These are phyloP conservation scores for Ogataea sp. DNA, from an alignment of 805 yeast species.

Conservation along the genomic window DNA sequence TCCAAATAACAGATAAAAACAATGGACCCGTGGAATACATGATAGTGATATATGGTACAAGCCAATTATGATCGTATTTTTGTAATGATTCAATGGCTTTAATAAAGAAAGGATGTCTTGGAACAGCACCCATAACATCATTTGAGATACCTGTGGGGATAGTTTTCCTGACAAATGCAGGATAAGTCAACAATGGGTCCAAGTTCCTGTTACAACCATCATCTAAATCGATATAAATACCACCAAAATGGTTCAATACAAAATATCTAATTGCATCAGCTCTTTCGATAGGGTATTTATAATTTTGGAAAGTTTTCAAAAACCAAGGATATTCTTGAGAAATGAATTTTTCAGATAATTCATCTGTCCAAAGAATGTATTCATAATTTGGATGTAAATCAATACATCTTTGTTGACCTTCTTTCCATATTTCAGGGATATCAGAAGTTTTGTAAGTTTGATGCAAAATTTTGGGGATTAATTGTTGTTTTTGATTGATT, in stretches of 20 bases:
- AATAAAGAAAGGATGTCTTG: slow-evolving; percentile 76
- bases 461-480: slow-evolving; percentile 86
- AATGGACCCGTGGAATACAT: slow-evolving; percentile 93
- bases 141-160: slow-evolving; percentile 87
- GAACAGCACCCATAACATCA: slow-evolving; percentile 87
- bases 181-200: slow-evolving; percentile 74
- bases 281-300: slow-evolving; percentile 75
- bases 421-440: slow-evolving; percentile 76
- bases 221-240: slow-evolving; percentile 83
- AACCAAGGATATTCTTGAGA: slow-evolving; percentile 83
- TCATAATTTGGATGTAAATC: slow-evolving; percentile 83
- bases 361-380: slow-evolving; percentile 88
- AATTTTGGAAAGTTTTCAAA: slow-evolving; percentile 64
- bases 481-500: slow-evolving; percentile 32
- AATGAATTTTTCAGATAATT: slow-evolving; percentile 70
- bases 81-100: slow-evolving; percentile 59
- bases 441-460: slow-evolving; percentile 80
- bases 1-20: slow-evolving; percentile 80
- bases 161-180: slow-evolving; percentile 84
- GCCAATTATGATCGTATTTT: slow-evolving; percentile 64
- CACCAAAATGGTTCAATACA: slow-evolving; percentile 76
- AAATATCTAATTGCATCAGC: slow-evolving; percentile 91
- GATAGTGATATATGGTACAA: slow-evolving; percentile 82
- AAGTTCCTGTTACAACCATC: slow-evolving; percentile 76
- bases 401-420: slow-evolving; percentile 68